Evolutionary conservation across 2,329 filamentous ascomycete genomes (phyloP).

Genomic region (Tolypocladium capitatum): DNA sequence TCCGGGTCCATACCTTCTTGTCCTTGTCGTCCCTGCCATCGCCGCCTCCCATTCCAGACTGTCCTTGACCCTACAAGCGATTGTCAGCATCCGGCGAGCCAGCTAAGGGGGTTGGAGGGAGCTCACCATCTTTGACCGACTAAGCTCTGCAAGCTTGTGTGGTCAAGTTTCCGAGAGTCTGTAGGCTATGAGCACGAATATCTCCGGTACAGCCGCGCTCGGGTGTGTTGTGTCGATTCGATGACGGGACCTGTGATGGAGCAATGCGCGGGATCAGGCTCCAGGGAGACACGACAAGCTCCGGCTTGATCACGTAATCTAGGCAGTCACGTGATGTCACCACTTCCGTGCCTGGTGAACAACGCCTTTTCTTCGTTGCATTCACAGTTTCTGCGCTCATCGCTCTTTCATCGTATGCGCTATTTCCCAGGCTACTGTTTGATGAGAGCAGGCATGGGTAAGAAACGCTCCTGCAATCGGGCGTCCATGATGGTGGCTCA

Average conservation of each 20-base stretch:
- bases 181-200: neutral
- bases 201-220: neutral
- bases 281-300: slow-evolving; percentile 33
- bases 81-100: neutral
- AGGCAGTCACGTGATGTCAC: neutral
- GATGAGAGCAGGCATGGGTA: too few relatives aligned
- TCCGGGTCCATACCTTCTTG: slow-evolving; percentile 59
- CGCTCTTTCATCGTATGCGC: too few relatives aligned
- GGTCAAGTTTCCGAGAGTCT: slow-evolving; percentile 9
- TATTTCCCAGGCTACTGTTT: too few relatives aligned
- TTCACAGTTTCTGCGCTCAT: too few relatives aligned
- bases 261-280: slow-evolving; percentile 22
- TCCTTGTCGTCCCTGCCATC: slow-evolving; percentile 79
- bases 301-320: slow-evolving; percentile 13
- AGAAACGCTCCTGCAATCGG: too few relatives aligned
- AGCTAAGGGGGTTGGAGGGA: neutral
- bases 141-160: slow-evolving; percentile 15
- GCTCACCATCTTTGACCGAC: slow-evolving; percentile 12
- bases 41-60: slow-evolving; percentile 73
- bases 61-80: slow-evolving; percentile 55
- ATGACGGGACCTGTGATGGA: slow-evolving; percentile 6
- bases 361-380: neutral
- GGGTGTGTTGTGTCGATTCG: slow-evolving; percentile 9
- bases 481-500: too few relatives aligned
- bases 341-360: neutral